A percentile compares a stretch with the other conserved stretches of the same genome.
phyloP scores from a whole-genome alignment of 148 eudicot species.

The Drosera capensis region DNA sequence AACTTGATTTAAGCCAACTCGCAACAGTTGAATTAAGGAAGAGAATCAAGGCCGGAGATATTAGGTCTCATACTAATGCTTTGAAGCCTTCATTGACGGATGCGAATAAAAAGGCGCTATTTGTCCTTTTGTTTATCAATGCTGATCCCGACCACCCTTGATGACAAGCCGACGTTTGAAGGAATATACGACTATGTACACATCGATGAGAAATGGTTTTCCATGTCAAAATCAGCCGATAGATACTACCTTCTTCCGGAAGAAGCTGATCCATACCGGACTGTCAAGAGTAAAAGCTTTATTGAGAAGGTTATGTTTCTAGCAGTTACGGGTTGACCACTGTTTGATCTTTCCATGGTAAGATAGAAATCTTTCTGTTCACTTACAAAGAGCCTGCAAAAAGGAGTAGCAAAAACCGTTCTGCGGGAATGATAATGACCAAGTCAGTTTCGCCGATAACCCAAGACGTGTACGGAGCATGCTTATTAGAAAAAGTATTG shows the following conservation, averaged over 20 bases:
- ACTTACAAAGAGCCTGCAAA: not conserved
- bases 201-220: not conserved
- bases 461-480: too few relatives aligned
- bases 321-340: not conserved
- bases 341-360: not conserved
- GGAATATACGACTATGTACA: not conserved
- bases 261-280: too few relatives aligned
- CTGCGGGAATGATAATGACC: not conserved
- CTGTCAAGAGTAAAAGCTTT: not conserved
- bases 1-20: too few relatives aligned
- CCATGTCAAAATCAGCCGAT: not conserved
- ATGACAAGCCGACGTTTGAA: not conserved
- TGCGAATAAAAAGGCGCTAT: too few relatives aligned
- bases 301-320: not conserved
- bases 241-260: not conserved
- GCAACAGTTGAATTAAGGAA: too few relatives aligned
- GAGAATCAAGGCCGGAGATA: too few relatives aligned
- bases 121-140: not conserved
- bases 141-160: not conserved
- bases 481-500: too few relatives aligned
- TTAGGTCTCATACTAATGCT: too few relatives aligned
- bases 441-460: not conserved
- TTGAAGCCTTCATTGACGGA: too few relatives aligned
- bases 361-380: not conserved
- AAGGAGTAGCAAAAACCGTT: not conserved